Evolutionary conservation across 2,329 filamentous ascomycete species (phyloP), one percentile per base, ranked within the genome.

Genomic region (Daldinia sp.): DNA sequence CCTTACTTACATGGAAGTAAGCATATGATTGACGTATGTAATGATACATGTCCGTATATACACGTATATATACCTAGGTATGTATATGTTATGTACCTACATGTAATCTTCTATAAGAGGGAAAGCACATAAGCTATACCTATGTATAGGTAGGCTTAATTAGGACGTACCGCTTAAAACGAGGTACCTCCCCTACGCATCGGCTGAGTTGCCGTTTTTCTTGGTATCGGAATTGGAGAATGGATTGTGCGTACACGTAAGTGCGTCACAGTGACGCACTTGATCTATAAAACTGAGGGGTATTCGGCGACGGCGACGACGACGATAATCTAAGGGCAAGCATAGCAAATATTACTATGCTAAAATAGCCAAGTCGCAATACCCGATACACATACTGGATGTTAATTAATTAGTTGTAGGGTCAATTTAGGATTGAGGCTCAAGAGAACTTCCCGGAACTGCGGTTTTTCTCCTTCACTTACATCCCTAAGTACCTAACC

Each of bases 211-310:
- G 5, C 13, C 21, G 45, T 48, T 13, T 48, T 30, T 10, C 27
- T 27, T 8, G n/a, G 27, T 15, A 30, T 21, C 25, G 45, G 39
- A 25, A 43, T 23, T 15, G 10, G 27, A 15, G 21, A 23, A 29
- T 29, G 25, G n/a, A 34, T 27, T 34, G n/a, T 11, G 37, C n/a
- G n/a, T n/a, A n/a, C n/a, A n/a, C n/a, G n/a, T n/a, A n/a, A n/a
- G n/a, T n/a, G 59, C 53, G 37, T 66, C 63, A 63, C 56, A 13
- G 53, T 63, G 60, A 66, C 63, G 52, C 60, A 52, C 50, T 54
- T 13, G 10, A 58, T 47, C 34, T 39, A 13, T 15, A 30, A 48
- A 30, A 48, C 30, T 32, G 45, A 17, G 3, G 25, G 15, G 45
- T n/a, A 29, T 30, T 30, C 45, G 45, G 30, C 27, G 27, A 21